phyloP scores from a whole-genome alignment of 495 filamentous ascomycete genomes.

The Aspergillus bridgeri region DNA sequence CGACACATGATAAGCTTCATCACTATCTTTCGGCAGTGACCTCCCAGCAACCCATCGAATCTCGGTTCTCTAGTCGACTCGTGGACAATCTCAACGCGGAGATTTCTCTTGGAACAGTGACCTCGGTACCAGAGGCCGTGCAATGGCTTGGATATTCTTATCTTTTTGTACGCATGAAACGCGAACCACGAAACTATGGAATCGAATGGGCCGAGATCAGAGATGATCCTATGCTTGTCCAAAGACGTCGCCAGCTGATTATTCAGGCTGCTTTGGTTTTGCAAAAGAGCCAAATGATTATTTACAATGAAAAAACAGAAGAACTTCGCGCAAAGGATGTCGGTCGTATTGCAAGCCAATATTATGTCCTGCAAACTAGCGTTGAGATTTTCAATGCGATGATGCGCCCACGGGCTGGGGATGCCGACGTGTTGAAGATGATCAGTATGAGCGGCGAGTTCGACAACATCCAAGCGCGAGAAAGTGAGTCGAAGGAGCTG shows the following conservation, averaged over 20 bases:
- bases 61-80: slow-evolving; percentile 80
- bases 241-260: slow-evolving; percentile 75
- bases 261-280: slow-evolving; percentile 82
- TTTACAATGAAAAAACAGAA: slow-evolving; percentile 91
- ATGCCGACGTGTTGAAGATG: slow-evolving; percentile 90
- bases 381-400: slow-evolving; percentile 92
- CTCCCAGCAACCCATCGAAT: slow-evolving; percentile 94
- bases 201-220: slow-evolving; percentile 89
- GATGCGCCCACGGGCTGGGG: slow-evolving; percentile 77
- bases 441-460: slow-evolving; percentile 96
- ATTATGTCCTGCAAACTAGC: slow-evolving; percentile 87
- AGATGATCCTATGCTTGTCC: slow-evolving; percentile 81
- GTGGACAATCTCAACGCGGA: slow-evolving; percentile 98
- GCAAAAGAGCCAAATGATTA: slow-evolving; percentile 95
- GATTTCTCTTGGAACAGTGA: slow-evolving; percentile 89
- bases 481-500: slow-evolving; percentile 81
- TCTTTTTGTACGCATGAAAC: slow-evolving; percentile 91
- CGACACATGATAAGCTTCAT: slow-evolving; percentile 84
- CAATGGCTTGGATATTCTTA: slow-evolving; percentile 98
- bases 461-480: slow-evolving; percentile 89
- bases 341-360: slow-evolving; percentile 94
- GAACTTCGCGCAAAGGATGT: slow-evolving; percentile 90
- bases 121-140: slow-evolving; percentile 87
- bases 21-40: slow-evolving; percentile 94
- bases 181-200: slow-evolving; percentile 88